Percentiles rank a stretch among this genome's conserved stretches.
Evolutionary conservation across 2,329 filamentous ascomycete genomes (phyloP).

Genomic region (Parascedosporium putredinis): DNA sequence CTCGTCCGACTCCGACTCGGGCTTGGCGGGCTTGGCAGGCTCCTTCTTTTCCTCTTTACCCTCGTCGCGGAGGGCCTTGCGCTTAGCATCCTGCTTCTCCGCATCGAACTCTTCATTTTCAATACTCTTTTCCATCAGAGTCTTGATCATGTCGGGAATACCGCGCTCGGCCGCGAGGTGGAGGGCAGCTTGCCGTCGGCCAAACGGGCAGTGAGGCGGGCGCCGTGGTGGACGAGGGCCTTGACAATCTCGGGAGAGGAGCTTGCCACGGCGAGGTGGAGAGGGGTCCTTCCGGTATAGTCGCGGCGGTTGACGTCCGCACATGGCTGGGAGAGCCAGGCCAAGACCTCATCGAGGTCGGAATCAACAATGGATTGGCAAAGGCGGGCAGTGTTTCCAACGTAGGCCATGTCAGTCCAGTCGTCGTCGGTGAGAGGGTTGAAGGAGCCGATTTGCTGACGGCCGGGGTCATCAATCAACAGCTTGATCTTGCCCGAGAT

Average conservation of each 20-base stretch:
- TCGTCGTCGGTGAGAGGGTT: constrained; percentile 73
- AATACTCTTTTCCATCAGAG: constrained; percentile 63
- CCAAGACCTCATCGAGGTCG: constrained; percentile 58
- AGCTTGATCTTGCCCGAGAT: constrained; percentile 66
- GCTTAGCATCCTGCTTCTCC: constrained; percentile 41
- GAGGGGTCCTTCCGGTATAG: constrained; percentile 66
- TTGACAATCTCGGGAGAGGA: constrained; percentile 63
- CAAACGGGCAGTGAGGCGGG: constrained; percentile 62
- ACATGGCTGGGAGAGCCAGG: constrained; percentile 58
- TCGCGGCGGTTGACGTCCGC: constrained; percentile 65
- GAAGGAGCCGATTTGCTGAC: constrained; percentile 62
- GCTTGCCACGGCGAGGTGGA: constrained; percentile 63
- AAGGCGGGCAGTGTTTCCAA: constrained; percentile 65
- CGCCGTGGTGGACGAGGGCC: constrained; percentile 59
- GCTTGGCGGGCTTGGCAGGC: background rate
- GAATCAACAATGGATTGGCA: constrained; percentile 73
- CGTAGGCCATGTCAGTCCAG: constrained; percentile 87
- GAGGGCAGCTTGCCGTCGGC: constrained; percentile 70
- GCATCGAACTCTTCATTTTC: constrained; percentile 61
- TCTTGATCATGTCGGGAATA: constrained; percentile 55
- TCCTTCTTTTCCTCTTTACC: constrained; percentile 1
- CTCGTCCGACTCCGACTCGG: constrained; percentile 8
- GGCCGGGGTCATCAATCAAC: constrained; percentile 69
- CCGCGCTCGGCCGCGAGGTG: constrained; percentile 70
- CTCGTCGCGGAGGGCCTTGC: constrained; percentile 22